A percentile compares a stretch with the other conserved stretches of the same genome.
Evolutionary conservation across 371 early-diverging fungal species (phyloP).

Genomic region (Zychaea mexicana): DNA sequence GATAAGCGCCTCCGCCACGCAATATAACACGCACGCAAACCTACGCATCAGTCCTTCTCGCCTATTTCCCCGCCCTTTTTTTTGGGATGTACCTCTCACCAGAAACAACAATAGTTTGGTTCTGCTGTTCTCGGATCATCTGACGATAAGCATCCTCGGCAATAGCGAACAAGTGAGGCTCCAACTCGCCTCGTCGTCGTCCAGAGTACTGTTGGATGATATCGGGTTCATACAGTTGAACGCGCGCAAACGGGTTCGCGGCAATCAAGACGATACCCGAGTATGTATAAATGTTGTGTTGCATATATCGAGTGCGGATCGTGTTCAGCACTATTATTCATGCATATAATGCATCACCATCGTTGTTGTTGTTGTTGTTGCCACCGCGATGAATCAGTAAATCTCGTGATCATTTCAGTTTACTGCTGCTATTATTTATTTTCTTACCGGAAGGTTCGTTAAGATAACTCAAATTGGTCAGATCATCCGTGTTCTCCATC

Average conservation of each 20-base stretch:
- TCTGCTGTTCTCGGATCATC: slow-evolving; percentile 89
- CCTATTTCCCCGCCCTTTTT: background rate
- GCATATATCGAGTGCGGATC: slow-evolving; percentile 83
- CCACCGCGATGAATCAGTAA: too few species aligned
- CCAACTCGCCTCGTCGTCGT: slow-evolving; percentile 90
- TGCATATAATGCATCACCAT: background rate
- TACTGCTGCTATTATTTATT: too few species aligned
- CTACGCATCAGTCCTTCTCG: too few species aligned
- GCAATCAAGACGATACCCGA: slow-evolving; percentile 99
- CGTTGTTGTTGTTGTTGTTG: too few species aligned
- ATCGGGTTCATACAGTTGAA: slow-evolving; percentile 87
- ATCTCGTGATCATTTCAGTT: too few species aligned
- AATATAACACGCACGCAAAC: too few species aligned
- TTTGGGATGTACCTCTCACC: slow-evolving; percentile 89
- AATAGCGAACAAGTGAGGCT: slow-evolving; percentile 99
- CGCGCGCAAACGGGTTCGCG: slow-evolving; percentile 95
- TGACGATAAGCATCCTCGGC: slow-evolving; percentile 97
- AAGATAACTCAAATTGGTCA: slow-evolving; percentile 88
- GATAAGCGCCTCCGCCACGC: too few species aligned
- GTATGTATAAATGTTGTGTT: slow-evolving; percentile 97
- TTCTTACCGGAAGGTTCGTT: slow-evolving; percentile 85
- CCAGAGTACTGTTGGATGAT: slow-evolving; percentile 93
- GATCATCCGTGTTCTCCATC: slow-evolving; percentile 89
- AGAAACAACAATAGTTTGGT: slow-evolving; percentile 98
- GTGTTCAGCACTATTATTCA: slow-evolving; percentile 79